Base-by-base conservation (phyloP, 2,329 filamentous ascomycete species). In the Microcyclosporella mali region DNA sequence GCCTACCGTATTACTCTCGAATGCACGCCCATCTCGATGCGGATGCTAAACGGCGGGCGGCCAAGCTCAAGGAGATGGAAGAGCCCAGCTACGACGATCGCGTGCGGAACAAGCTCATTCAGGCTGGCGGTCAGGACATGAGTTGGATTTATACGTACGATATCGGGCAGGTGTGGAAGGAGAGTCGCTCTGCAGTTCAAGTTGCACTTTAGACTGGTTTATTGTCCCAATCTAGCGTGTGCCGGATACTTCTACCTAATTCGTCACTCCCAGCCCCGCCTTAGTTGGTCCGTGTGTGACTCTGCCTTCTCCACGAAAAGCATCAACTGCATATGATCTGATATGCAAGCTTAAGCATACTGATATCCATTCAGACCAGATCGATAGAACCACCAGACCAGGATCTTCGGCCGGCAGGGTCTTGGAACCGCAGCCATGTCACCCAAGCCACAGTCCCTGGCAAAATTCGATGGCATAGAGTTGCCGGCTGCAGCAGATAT, bases 401-500 rank as follows among this genome's bases (percentile, higher is more conserved):
- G 6, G 21, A 4, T 9, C 9, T 25, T 6, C 21, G 9, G 21
- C 21, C 21, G 9, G 21, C 21, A 25, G n/a, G n/a, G n/a, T n/a
- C n/a, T n/a, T n/a, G n/a, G 21, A 25, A 6, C 25, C 21, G 17
- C n/a, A 16, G 36, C 3, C 3, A 44, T 44, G 41, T 10, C 30
- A 6, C 36, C 35, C 9, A 33, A 21, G 12, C 21, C 4, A 9
- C 36, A 38, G 27, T 30, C 48, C 14, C 64, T 73, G 37, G 60
- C 62, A 11, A 65, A 68, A 41, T 47, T 71, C 37, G 59, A 66
- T 21, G 68, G 70, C 47, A 52, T 70, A 31, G 68, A 71, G 53
- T 57, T 73, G 33, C 66, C 69, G 3, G 70, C 69, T n/a, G 67
- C 70, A 17, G 71, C 71, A 39, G 71, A 74, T 40, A 70, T 72